Conservation (phyloP, 108 stramenopile species). For the Fragilariopsis cylindrus region DNA sequence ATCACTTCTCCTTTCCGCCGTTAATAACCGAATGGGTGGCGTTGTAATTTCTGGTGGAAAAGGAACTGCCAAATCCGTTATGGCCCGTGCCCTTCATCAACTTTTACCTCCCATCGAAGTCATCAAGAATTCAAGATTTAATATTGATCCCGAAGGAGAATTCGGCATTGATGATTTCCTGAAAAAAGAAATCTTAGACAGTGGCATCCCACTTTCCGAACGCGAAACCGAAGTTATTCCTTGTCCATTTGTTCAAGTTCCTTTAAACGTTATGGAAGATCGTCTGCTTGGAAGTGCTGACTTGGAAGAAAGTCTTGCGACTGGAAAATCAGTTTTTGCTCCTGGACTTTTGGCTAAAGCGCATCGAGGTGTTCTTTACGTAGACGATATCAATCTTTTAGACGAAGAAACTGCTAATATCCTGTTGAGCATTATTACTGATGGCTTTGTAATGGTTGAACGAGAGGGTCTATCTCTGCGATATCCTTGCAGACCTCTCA, state of each 20-base stretch:
- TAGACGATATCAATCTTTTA: conserved; percentile 96
- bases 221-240: conserved; percentile 90
- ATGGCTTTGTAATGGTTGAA: conserved; percentile 92
- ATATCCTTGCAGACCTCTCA: conserved; percentile 89
- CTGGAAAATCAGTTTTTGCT: conserved; percentile 91
- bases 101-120: conserved; percentile 95
- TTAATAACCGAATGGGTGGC: conserved; percentile 94
- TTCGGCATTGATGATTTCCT: conserved; percentile 88
- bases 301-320: conserved; percentile 89
- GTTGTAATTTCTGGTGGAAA: conserved; percentile 94
- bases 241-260: conserved; percentile 94
- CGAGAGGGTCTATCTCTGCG: conserved; percentile 92
- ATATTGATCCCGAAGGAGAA: conserved; percentile 88
- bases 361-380: conserved; percentile 93
- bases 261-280: conserved; percentile 97
- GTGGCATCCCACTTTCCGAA: conserved; percentile 77
- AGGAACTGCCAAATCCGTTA: conserved; percentile 96
- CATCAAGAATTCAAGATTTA: conserved; percentile 87
- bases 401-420: conserved; percentile 94
- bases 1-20: conserved; percentile 85
- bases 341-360: conserved; percentile 95
- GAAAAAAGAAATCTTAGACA: conserved; percentile 65
- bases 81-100: conserved; percentile 93
- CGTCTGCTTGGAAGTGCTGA: conserved; percentile 93
- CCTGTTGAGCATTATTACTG: conserved; percentile 84